Conservation (phyloP, 768 basidiomycete species). For the Leccinum rimulosum region DNA sequence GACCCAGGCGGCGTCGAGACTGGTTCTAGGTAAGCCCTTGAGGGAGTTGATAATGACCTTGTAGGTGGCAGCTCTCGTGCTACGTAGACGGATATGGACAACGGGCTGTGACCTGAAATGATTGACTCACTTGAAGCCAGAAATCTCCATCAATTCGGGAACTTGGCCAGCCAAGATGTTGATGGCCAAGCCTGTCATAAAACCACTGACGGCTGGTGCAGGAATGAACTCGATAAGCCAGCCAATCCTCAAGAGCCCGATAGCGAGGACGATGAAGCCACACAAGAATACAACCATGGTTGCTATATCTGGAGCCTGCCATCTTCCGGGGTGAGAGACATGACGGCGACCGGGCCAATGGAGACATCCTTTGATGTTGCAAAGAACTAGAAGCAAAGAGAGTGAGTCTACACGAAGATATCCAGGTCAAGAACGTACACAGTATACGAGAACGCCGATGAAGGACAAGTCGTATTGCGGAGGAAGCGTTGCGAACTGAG, state of each 20-base stretch:
- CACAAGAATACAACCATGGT: constrained; percentile 80
- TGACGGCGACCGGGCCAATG: constrained; percentile 99
- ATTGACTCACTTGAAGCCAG: constrained; percentile 72
- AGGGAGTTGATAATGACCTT: constrained; percentile 90
- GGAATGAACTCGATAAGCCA: constrained; percentile 97
- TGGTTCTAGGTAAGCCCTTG: constrained; percentile 70
- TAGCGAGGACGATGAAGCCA: constrained; percentile 87
- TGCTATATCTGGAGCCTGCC: constrained; percentile 73
- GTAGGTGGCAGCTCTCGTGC: constrained; percentile 84
- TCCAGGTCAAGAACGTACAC: constrained; percentile 45
- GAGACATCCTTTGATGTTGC: constrained; percentile 98
- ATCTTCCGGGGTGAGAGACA: constrained; percentile 79
- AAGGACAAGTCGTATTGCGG: constrained; percentile 91
- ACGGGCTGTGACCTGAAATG: not conserved
- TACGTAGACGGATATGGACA: constrained; percentile 26
- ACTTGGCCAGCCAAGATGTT: constrained; percentile 90
- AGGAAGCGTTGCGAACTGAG: constrained; percentile 77
- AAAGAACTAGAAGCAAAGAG: constrained; percentile 61
- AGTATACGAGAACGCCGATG: constrained; percentile 82
- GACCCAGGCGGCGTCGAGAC: constrained; percentile 86
- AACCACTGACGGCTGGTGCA: constrained; percentile 77
- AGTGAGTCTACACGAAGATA: not conserved
- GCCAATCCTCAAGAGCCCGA: constrained; percentile 87
- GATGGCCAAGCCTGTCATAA: constrained; percentile 98
- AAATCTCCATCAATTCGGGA: constrained; percentile 85